Evolutionary conservation across 2,329 filamentous ascomycete species (phyloP), one percentile per base, ranked within the genome.

Genomic region (Botrytis squamosa): DNA sequence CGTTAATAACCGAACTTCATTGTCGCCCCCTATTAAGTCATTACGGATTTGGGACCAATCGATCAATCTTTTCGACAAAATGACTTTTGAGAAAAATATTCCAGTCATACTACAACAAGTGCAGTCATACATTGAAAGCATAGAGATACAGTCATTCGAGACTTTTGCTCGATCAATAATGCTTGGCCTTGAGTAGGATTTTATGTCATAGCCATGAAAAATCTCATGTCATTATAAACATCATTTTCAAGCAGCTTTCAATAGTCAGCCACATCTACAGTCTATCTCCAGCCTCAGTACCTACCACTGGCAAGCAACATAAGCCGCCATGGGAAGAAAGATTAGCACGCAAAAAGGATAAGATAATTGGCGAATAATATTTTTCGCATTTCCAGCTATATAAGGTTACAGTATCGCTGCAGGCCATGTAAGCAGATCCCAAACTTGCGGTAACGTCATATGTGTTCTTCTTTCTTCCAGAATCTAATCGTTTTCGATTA

Each of bases 211-310:
- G n/a, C 3, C 14, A 40, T 55, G 1, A 5, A 55, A 29, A 52
- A 14, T 52, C 46, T 67, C 29, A 67, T 67, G 64, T 67, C 64
- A 67, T 67, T 52, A 6, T 10, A 55, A 57, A 57, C 52, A 57
- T 29, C 25, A n/a, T n/a, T 55, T 55, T 67, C 36, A 42, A 68
- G n/a, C 10, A 68, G 49, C 66, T 57, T 57, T 22, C 49, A 57
- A 18, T 57, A 42, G 55, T 68, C 49, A 57, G 65, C 65, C 49
- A 57, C 66, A 57, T n/a, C 18, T 29, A 67, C 36, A 22, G 25
- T n/a, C 60, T 29, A 57, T 29, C 14, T 40, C 65, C 44, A 46
- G 44, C 36, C 49, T 67, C 46, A n/a, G 5, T 16, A 40, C n/a
- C 46, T 55, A 57, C 20, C 63, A 33, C 33, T 33, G 33, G 33